phyloP scores from a whole-genome alignment of 805 yeast species.

The Wickerhamiella spandovensis region DNA sequence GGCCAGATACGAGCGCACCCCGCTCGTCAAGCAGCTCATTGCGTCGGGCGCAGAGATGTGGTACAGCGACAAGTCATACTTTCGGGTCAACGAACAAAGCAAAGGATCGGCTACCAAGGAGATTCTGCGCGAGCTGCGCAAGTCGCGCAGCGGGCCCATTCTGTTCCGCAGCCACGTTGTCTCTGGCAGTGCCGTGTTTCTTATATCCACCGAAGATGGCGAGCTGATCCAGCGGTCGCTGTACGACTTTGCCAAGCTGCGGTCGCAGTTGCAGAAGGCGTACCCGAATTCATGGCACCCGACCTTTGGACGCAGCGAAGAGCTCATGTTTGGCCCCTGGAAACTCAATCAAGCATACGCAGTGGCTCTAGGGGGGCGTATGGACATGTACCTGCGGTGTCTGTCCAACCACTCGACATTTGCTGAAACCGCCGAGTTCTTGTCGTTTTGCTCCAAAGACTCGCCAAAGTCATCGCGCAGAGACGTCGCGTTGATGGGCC shows the following conservation, averaged over 20 bases:
- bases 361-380: conserved; percentile 1
- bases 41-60: conserved; percentile 37
- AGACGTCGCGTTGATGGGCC: conserved; percentile 6
- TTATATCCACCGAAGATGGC: conserved; percentile 7
- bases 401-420: conserved; percentile 29
- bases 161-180: conserved; percentile 1
- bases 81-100: conserved; percentile 11
- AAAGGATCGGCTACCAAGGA: conserved; percentile 15
- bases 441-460: conserved; percentile 27
- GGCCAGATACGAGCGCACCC: conserved; percentile 52
- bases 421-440: conserved; percentile 27
- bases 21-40: conserved; percentile 41
- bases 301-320: conserved; percentile 20
- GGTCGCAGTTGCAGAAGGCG: conserved; percentile 23
- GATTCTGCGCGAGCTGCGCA: conserved; percentile 11
- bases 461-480: background rate
- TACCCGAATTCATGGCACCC: conserved; percentile 29
- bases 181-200: background rate
- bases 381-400: conserved; percentile 30
- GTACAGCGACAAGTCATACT: conserved; percentile 19
- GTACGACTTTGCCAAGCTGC: conserved; percentile 24
- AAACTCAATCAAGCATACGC: conserved; percentile 15
- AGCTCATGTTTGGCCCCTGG: conserved; percentile 20
- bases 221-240: conserved; percentile 21
- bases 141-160: background rate